phyloP scores from a whole-genome alignment of 805 yeast genomes.

The Saccharomyces kudriavzevii region DNA sequence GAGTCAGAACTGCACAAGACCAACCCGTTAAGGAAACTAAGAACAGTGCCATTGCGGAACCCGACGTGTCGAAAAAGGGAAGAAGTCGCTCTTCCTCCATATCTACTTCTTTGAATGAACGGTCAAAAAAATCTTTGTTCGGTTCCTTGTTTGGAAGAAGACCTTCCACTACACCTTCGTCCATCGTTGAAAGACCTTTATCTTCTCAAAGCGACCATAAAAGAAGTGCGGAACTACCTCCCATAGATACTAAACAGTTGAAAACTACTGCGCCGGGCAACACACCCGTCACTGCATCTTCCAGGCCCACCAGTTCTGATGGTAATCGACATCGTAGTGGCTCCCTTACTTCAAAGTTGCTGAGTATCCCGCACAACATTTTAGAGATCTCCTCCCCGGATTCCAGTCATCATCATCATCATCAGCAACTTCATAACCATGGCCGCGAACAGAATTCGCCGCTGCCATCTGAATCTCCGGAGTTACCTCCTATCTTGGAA shows the following conservation, averaged over 20 bases:
- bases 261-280: constrained; percentile 1
- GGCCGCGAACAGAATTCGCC: background rate
- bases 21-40: background rate
- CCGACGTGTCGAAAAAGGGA: background rate
- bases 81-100: constrained; percentile 10
- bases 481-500: background rate
- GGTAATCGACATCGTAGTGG: background rate
- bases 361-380: constrained; percentile 8
- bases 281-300: constrained; percentile 5
- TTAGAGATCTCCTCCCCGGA: constrained; percentile 10
- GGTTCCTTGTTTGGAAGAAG: constrained; percentile 23
- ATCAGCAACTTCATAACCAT: constrained; percentile 1
- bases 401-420: background rate
- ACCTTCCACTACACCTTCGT: constrained; percentile 3
- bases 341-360: constrained; percentile 5
- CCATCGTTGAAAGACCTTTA: background rate
- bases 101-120: constrained; percentile 16
- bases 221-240: background rate
- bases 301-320: background rate
- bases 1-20: background rate
- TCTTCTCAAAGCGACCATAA: background rate
- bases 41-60: background rate
- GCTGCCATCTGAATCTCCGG: background rate
- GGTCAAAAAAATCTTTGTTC: constrained; percentile 24
- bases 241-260: background rate